Evolutionary conservation across 192 early-diverging fungal genomes (phyloP).

Genomic region (Haplosporangium gracile): DNA sequence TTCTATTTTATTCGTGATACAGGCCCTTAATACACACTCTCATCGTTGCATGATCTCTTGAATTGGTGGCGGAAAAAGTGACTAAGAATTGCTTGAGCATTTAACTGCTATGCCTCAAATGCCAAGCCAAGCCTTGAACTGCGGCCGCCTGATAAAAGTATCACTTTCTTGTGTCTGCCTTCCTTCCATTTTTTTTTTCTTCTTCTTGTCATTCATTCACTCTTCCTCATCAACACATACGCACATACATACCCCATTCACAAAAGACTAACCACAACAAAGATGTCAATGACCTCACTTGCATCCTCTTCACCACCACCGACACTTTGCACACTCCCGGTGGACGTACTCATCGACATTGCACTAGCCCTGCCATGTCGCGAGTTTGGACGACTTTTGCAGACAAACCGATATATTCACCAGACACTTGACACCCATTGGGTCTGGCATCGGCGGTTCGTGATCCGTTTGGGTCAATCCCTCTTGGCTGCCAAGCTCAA

Average conservation of each 20-base stretch:
- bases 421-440: constrained; percentile 13
- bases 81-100: too few relatives aligned
- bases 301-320: background rate
- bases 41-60: too few relatives aligned
- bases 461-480: constrained; percentile 13
- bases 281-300: background rate
- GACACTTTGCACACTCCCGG: background rate
- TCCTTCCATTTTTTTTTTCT: background rate
- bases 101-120: too few relatives aligned
- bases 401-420: constrained; percentile 11
- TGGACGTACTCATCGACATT: constrained; percentile 14
- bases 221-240: background rate
- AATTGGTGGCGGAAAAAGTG: too few relatives aligned
- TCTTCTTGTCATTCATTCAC: background rate
- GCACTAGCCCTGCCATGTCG: background rate
- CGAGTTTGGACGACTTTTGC: constrained; percentile 17
- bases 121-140: too few relatives aligned
- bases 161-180: background rate
- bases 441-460: constrained; percentile 24
- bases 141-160: background rate
- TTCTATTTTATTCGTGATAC: too few relatives aligned
- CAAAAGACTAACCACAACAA: background rate
- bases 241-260: too few relatives aligned
- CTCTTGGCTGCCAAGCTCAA: constrained; percentile 6
- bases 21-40: too few relatives aligned